Percentiles rank a stretch among this genome's conserved stretches.
phyloP scores from a whole-genome alignment of 371 early-diverging fungal genomes.

The Syncephalastrum contaminatum region DNA sequence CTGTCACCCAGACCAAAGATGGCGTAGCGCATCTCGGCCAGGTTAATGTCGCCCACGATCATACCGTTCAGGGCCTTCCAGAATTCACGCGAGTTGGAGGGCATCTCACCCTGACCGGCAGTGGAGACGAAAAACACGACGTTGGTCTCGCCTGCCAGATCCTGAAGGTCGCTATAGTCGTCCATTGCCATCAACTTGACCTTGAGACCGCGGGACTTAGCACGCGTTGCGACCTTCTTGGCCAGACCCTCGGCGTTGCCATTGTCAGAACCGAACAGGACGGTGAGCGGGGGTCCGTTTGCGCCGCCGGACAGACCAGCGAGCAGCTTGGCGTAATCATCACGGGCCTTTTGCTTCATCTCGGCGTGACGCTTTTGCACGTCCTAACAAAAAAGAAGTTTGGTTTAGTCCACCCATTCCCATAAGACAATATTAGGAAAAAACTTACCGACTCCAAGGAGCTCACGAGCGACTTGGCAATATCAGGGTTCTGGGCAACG shows the following conservation, averaged over 20 bases:
- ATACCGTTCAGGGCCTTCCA: slow-evolving; percentile 70
- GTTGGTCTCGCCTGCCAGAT: slow-evolving; percentile 72
- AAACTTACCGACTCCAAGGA: slow-evolving; percentile 48
- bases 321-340: slow-evolving; percentile 68
- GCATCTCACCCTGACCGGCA: slow-evolving; percentile 96
- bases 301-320: slow-evolving; percentile 64
- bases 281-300: slow-evolving; percentile 76
- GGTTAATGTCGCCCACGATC: slow-evolving; percentile 60
- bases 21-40: slow-evolving; percentile 68
- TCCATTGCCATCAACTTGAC: slow-evolving; percentile 80
- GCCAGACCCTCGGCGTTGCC: slow-evolving; percentile 86
- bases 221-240: slow-evolving; percentile 78
- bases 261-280: slow-evolving; percentile 90
- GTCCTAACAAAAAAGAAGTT: slow-evolving; percentile 25
- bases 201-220: slow-evolving; percentile 75
- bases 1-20: slow-evolving; percentile 93
- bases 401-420: neutral
- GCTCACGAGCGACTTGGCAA: slow-evolving; percentile 52
- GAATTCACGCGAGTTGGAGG: slow-evolving; percentile 84
- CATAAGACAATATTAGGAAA: too few species aligned
- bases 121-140: slow-evolving; percentile 80
- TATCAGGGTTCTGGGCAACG: slow-evolving; percentile 60
- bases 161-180: slow-evolving; percentile 72
- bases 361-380: slow-evolving; percentile 53
- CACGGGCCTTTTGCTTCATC: slow-evolving; percentile 50